Conservation (phyloP, 768 basidiomycete genomes). For the Lentinula edodes region DNA sequence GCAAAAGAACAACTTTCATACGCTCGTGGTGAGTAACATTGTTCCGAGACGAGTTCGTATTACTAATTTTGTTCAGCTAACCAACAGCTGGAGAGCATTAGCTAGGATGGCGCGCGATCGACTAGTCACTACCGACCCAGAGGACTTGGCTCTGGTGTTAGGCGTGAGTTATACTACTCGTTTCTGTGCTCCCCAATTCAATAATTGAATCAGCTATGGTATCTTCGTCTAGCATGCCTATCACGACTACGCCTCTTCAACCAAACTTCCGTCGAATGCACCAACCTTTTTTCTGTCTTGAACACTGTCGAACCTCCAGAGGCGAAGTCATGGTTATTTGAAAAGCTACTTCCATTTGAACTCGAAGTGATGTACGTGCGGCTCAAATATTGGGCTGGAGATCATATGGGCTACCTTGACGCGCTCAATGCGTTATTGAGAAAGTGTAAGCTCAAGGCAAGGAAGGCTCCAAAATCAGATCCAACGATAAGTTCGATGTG, state of each 20-base stretch:
- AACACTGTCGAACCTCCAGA: slow-evolving; percentile 48
- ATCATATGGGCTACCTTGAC: slow-evolving; percentile 77
- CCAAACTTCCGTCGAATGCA: slow-evolving; percentile 81
- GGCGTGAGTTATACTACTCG: slow-evolving; percentile 41
- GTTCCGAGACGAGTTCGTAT: slow-evolving; percentile 9
- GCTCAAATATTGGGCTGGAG: slow-evolving; percentile 77
- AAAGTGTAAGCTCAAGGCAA: slow-evolving; percentile 52
- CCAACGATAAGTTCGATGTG: slow-evolving; percentile 55
- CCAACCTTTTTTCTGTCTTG: slow-evolving; percentile 71
- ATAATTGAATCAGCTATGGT: slow-evolving; percentile 58
- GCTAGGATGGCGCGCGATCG: slow-evolving; percentile 82
- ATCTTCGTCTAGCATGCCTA: slow-evolving; percentile 72
- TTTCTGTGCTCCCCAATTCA: neutral
- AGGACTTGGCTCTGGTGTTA: slow-evolving; percentile 58
- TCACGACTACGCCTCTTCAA: slow-evolving; percentile 81
- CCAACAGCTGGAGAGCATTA: slow-evolving; percentile 81
- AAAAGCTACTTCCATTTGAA: slow-evolving; percentile 53
- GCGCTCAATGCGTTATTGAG: slow-evolving; percentile 57
- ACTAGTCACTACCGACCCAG: slow-evolving; percentile 64
- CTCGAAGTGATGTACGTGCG: slow-evolving; percentile 69
- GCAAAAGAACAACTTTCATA: slow-evolving; percentile 66
- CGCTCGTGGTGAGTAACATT: slow-evolving; percentile 63
- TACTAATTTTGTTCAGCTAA: slow-evolving; percentile 50
- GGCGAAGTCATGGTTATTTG: slow-evolving; percentile 55
- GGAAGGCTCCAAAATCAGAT: slow-evolving; percentile 31